Base-by-base conservation (phyloP, 768 basidiomycete genomes). In the Xerocomellus dryophilus region DNA sequence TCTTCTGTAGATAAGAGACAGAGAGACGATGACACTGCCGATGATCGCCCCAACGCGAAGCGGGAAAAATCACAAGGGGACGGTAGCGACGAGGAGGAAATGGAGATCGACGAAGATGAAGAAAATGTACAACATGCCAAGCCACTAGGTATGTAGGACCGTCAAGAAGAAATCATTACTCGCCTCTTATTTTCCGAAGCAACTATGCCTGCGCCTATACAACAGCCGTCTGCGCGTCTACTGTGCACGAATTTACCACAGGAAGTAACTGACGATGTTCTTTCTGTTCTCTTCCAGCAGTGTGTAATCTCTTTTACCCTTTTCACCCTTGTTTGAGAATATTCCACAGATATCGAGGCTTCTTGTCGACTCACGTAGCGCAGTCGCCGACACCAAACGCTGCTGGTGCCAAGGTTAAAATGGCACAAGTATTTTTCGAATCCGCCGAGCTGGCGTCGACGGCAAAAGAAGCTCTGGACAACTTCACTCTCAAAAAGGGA, bases 21-120 rank as follows among this genome's bases (percentile, higher is more conserved):
- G 65, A 77, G 90, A 63, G 89, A 89, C 40, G 85, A 81, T 18
- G 82, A 81, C 43, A 66, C 71, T 38, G 76, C 73, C 23, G 81
- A 81, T 42, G 78, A 73, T 48, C 83, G 77, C 49, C 79, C 80
- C 46, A 76, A 75, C 41, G 61, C 78, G 25, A 96, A 95, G 74
- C 81, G 85, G 57, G 82, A 84, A 63, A 90, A 83, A 69, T 73
- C 77, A 41, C 81, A 82, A 44, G 84, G 78, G 39, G 82, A 84
- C 12, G 74, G 74, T 14, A 81, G 72, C 59, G 89, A 90, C 58
- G 93, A 85, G 50, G 88, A 88, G 66, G 91, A 93, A 74, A 95
- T 95, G 87, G 93, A 96, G 73, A 91, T 93, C 64, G 93, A 94
- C 56, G 92, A 94, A 46, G 93, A 97, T 43, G 88, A 90, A 43